Evolutionary conservation across 73 alveolate genomes (phyloP).

Genomic region (Symbiodinium natans): DNA sequence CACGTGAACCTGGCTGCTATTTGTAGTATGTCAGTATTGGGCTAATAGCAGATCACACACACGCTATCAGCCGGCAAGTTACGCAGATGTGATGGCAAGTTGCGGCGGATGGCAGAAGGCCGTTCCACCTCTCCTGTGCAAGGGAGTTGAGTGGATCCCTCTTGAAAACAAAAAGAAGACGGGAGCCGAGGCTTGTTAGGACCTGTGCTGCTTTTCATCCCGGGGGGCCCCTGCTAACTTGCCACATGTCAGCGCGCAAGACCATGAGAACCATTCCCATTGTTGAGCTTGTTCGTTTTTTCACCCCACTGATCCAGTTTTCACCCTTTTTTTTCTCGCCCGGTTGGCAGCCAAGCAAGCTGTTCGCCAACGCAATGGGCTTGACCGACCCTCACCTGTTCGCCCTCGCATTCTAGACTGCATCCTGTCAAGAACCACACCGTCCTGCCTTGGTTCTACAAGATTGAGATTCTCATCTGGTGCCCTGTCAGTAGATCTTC

Average conservation of each 20-base stretch:
- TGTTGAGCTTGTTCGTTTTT: not conserved
- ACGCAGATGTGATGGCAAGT: not conserved
- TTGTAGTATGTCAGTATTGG: slow-evolving; percentile 15
- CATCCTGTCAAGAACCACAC: not conserved
- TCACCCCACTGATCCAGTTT: not conserved
- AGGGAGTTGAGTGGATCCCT: not conserved
- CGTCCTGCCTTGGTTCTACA: not conserved
- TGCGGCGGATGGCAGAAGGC: not conserved
- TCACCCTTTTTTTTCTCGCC: not conserved
- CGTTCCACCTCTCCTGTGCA: not conserved
- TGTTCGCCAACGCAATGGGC: not conserved
- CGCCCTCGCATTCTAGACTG: not conserved
- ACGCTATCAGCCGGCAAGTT: not conserved
- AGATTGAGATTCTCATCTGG: not conserved
- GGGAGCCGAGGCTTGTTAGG: not conserved
- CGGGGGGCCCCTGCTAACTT: not conserved
- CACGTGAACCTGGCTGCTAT: slow-evolving; percentile 20
- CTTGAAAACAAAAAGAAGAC: no score
- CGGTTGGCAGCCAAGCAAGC: not conserved
- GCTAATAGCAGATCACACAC: not conserved
- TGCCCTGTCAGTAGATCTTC: slow-evolving; percentile 10
- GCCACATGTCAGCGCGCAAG: not conserved
- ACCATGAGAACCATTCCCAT: not conserved
- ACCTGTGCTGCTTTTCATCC: not conserved
- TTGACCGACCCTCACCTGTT: not conserved